Base-by-base conservation (phyloP, 352 stramenopile genomes). In the Globisporangium cederbergense region DNA sequence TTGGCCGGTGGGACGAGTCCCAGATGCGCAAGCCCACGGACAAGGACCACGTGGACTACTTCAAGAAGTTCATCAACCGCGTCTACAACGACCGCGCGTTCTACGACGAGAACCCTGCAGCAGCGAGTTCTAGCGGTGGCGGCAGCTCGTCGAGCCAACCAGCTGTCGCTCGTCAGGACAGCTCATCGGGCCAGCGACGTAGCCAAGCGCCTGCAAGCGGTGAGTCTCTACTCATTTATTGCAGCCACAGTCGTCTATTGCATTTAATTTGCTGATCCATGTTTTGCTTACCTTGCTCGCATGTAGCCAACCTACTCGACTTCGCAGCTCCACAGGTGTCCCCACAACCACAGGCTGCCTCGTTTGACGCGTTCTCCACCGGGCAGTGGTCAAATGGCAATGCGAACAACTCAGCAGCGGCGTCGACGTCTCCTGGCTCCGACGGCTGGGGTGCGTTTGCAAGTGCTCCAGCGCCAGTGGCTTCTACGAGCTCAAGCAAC, bases 1-100 rank as follows among this genome's bases (percentile, higher is more conserved):
- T 64, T 47, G 50, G 59, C 5, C 51, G 18, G 16, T 72, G 58
- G 74, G 81, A 95, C 70, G 84, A 92, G 14, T 55, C 42, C 7
- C 62, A 81, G 58, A 76, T 92, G 78, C 82, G 81, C 68, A 90
- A 87, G 58, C 86, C 86, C 36, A 82, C 64, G 8, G 83, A 90
- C 49, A 75, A 82, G 52, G 86, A 95, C 70, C 74, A 89, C 60
- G 60, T 95, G 25, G 84, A 93, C 69, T 89, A 92, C 67, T 95
- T 90, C 65, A 95, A 95, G 65, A 81, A 84, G 65, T 95, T 92
- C 58, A 90, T 95, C 65, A 81, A 93, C 68, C 76, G 75, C 45
- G 83, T 91, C 22, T 95, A 93, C 81, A 93, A 95, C 62, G 81
- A 92, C 53, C 76, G 79, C 53, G 78, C 73, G 42, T 95, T 91